Conservation (phyloP, 495 filamentous ascomycete species). For the Achaetomiella virescens region DNA sequence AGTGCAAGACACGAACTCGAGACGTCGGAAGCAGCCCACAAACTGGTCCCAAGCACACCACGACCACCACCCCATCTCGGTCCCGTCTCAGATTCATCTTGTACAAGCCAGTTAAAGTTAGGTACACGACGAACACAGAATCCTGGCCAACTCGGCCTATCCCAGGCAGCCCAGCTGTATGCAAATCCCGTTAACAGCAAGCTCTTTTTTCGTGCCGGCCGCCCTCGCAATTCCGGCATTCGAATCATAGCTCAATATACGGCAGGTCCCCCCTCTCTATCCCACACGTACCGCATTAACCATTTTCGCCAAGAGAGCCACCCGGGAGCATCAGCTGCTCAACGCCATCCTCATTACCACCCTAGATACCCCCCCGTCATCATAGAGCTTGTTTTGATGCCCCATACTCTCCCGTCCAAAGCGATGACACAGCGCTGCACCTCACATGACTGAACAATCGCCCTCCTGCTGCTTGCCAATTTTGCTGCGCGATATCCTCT, state of each 20-base stretch:
- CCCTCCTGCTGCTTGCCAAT: conserved; percentile 77
- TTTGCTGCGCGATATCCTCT: conserved; percentile 75
- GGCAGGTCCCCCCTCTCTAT: background rate
- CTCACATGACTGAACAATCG: conserved; percentile 78
- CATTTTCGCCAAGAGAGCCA: background rate
- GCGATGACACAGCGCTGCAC: background rate
- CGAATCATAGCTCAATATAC: too few relatives aligned
- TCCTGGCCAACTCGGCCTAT: background rate
- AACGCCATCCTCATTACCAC: background rate
- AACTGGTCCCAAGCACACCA: too few relatives aligned
- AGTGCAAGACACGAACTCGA: too few relatives aligned
- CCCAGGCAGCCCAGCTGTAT: background rate
- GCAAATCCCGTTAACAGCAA: background rate
- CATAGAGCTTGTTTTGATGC: background rate
- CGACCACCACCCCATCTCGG: too few relatives aligned
- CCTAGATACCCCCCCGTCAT: background rate
- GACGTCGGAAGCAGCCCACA: too few relatives aligned
- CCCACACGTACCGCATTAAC: background rate
- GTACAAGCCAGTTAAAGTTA: too few relatives aligned
- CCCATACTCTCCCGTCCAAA: background rate
- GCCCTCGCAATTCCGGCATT: background rate
- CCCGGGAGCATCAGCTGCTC: too few relatives aligned
- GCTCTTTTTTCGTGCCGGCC: background rate
- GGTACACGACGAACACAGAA: background rate
- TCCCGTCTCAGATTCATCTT: too few relatives aligned